These are phyloP conservation scores for Aspergillus sp. DNA, from an alignment of 2,329 filamentous ascomycete genomes.

Conservation along the genomic window DNA sequence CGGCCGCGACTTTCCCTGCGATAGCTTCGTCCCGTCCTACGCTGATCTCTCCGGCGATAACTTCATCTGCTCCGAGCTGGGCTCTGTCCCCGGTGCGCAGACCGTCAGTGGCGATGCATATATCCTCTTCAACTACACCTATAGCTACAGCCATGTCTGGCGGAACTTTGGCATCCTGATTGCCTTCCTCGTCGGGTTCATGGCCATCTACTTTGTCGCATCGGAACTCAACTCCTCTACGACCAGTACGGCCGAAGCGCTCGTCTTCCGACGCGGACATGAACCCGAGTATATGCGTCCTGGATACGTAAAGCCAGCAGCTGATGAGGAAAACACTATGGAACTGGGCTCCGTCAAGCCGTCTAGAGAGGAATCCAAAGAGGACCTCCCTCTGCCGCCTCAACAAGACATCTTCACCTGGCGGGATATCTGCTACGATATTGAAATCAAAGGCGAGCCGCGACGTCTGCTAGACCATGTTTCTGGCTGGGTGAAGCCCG, in stretches of 20 bases:
- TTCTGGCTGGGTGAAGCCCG: constrained; percentile 89
- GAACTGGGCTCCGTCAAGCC: too few species aligned
- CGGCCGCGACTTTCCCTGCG: constrained; percentile 56
- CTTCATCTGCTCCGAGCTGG: constrained; percentile 43
- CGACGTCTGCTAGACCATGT: constrained; percentile 78
- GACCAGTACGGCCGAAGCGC: constrained; percentile 56
- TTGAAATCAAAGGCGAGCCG: constrained; percentile 71
- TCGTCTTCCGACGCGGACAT: constrained; percentile 4
- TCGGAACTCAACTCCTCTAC: constrained; percentile 54
- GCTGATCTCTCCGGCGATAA: constrained; percentile 42
- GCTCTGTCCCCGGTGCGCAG: constrained; percentile 60
- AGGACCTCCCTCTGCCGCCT: constrained; percentile 41
- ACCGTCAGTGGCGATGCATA: constrained; percentile 60
- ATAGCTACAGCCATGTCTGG: constrained; percentile 65
- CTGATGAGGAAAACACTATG: too few species aligned
- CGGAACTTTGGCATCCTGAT: constrained; percentile 65
- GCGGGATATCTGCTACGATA: constrained; percentile 79
- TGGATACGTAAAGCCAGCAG: too few species aligned
- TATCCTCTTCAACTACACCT: constrained; percentile 53
- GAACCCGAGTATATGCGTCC: constrained; percentile 5
- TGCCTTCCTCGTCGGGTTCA: constrained; percentile 42
- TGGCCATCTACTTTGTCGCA: constrained; percentile 55
- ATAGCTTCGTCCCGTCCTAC: constrained; percentile 49
- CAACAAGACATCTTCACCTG: constrained; percentile 79
- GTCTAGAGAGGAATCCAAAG: neutral